A percentile compares a stretch with the other conserved stretches of the same genome.
These are phyloP conservation scores for Cytospora paraplurivora DNA, from an alignment of 2,329 filamentous ascomycete species.

Conservation along the genomic window DNA sequence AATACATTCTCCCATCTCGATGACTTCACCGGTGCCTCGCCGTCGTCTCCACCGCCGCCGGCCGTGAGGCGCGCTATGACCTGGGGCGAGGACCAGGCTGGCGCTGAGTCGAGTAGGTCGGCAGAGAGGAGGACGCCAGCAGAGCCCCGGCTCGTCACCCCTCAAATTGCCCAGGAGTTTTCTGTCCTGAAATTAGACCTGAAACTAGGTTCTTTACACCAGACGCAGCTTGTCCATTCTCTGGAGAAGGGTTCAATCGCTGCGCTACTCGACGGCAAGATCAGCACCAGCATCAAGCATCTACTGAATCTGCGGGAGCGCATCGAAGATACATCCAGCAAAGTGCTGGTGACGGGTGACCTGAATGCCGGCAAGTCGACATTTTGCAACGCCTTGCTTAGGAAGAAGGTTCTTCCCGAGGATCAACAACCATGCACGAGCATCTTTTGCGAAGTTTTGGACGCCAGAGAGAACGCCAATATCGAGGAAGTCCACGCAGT, in stretches of 20 bases:
- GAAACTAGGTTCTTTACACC: conserved; percentile 83
- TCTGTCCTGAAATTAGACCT: conserved; percentile 93
- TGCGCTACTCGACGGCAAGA: conserved; percentile 88
- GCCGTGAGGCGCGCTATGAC: conserved; percentile 71
- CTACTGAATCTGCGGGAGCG: conserved; percentile 83
- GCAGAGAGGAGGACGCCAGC: conserved; percentile 62
- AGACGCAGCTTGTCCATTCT: conserved; percentile 90
- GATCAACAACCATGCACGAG: conserved; percentile 98
- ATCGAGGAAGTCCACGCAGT: conserved; percentile 96
- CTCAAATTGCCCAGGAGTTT: conserved; percentile 93
- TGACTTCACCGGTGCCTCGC: conserved; percentile 44
- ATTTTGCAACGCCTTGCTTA: conserved; percentile 95
- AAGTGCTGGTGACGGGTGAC: conserved; percentile 93
- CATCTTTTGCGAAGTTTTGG: conserved; percentile 96
- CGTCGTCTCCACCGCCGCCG: conserved; percentile 32
- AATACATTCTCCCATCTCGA: conserved; percentile 64
- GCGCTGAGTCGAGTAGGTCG: conserved; percentile 72
- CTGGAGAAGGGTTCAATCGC: conserved; percentile 91
- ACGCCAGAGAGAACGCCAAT: conserved; percentile 86
- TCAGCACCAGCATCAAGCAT: conserved; percentile 90
- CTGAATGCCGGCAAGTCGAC: conserved; percentile 98
- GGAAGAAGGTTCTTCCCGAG: conserved; percentile 89
- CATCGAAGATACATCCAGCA: conserved; percentile 96
- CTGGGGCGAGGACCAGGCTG: conserved; percentile 59
- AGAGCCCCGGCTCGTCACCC: conserved; percentile 84